Evolutionary conservation across 495 filamentous ascomycete genomes (phyloP).

Genomic region (Aspergillus egyptiacus): DNA sequence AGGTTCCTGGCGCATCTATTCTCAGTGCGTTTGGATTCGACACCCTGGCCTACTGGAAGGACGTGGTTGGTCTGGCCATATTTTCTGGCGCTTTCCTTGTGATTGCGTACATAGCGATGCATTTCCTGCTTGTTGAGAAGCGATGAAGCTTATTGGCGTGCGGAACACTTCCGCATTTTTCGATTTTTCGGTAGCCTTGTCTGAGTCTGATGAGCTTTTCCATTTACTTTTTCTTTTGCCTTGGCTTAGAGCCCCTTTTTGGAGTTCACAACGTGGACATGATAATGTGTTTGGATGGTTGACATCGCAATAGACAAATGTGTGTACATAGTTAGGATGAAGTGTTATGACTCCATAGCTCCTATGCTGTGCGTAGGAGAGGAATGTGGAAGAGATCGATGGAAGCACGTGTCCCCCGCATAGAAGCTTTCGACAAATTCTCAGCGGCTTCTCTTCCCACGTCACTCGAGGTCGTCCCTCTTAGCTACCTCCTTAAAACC

Average conservation of each 20-base stretch:
- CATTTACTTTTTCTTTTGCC: not conserved
- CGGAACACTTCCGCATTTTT: not conserved
- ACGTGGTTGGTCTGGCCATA: constrained; percentile 73
- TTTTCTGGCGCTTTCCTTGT: constrained; percentile 81
- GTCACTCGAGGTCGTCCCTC: not conserved
- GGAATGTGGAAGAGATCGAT: constrained; percentile 12
- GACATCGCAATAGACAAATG: not conserved
- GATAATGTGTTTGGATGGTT: not conserved
- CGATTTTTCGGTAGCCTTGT: not conserved
- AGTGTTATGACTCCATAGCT: no score
- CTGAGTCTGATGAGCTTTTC: not conserved
- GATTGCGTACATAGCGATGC: constrained; percentile 88
- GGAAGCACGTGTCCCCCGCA: constrained; percentile 28
- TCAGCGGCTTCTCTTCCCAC: constrained; percentile 2
- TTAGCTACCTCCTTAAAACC: not conserved
- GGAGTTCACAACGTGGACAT: not conserved
- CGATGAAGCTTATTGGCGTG: constrained; percentile 41
- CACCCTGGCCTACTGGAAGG: constrained; percentile 73
- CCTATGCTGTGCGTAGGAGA: no score
- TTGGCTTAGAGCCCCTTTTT: not conserved
- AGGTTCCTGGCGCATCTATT: constrained; percentile 91
- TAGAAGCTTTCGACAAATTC: constrained; percentile 12
- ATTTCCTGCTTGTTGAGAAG: constrained; percentile 88
- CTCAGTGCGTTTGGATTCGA: constrained; percentile 91
- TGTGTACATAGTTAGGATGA: constrained; percentile 2